Base-by-base conservation (phyloP, 768 basidiomycete genomes). In the Artomyces pyxidatus region DNA sequence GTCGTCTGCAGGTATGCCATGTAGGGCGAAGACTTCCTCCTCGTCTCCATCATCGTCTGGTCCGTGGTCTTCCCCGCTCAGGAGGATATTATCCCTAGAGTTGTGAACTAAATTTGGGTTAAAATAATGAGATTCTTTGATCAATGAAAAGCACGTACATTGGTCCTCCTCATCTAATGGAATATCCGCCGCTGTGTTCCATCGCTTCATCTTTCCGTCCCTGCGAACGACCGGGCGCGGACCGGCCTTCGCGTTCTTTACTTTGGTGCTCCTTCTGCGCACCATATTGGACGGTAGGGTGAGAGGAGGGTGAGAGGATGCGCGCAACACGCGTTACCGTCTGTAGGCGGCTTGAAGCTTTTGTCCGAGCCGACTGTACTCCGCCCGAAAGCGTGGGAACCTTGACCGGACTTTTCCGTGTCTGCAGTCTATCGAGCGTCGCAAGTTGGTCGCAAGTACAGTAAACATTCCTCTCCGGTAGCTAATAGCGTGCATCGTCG, bases 11-110 rank as follows among this genome's bases (percentile, higher is more conserved):
- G 74, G 70, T 50, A 90, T 55, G 19, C 80, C 83, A 44, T 77
- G 74, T 52, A 88, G 62, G 7, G 78, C 77, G 57, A 93, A 86
- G n/a, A 93, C 85, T 61, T 93, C 88, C 22, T 91, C 85, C 30
- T 85, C 85, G 12, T 81, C 80, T 14, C 69, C 78, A 22, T 68
- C 70, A 23, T 80, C 78, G 11, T 80, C 78, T 14, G 68, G 71
- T 19, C 61, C 70, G 2, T 65, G 59, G 27, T 68, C 62, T 28
- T 77, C 73, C n/a, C 75, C 82, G 32, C 88, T 82, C 5, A 96
- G 71, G 4, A 88, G 69, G 51, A 95, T 85, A 59, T 77, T 78
- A 61, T 96, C 91, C 46, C 78, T 75, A 25, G 80, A 78, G 1
- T 72, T 68, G 61, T 89, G 86, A 60, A 90, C 88, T 92, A 55